phyloP scores from a whole-genome alignment of 176 grass and related monocot species.

The Dactylis glomerata region DNA sequence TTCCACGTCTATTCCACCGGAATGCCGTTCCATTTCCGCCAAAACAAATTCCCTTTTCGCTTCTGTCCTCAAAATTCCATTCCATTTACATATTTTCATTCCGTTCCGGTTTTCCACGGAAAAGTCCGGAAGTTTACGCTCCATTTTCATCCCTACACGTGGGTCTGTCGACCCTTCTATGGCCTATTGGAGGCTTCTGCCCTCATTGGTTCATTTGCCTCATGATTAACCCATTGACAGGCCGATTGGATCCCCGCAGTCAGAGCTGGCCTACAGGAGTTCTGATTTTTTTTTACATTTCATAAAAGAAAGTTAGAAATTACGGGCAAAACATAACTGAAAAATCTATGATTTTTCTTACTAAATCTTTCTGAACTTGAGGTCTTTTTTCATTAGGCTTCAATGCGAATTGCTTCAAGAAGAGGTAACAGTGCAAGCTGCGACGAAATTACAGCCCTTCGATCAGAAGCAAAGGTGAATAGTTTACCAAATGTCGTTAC shows the following conservation, averaged over 20 bases:
- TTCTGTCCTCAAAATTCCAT: no score
- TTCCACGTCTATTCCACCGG: no score
- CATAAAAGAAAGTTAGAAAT: slow-evolving; percentile 7
- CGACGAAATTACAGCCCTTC: slow-evolving; percentile 43
- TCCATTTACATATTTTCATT: no score
- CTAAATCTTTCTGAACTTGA: slow-evolving; percentile 32
- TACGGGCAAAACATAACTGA: not conserved
- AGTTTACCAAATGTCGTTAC: slow-evolving; percentile 33
- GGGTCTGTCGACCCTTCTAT: not conserved
- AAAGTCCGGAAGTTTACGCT: no score
- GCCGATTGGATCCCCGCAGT: not conserved
- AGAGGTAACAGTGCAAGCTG: slow-evolving; percentile 43
- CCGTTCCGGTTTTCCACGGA: no score
- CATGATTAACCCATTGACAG: not conserved
- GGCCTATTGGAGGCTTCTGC: not conserved
- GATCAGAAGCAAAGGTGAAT: slow-evolving; percentile 52
- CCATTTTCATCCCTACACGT: no score
- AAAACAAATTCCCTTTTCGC: no score
- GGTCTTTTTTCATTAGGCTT: slow-evolving; percentile 42
- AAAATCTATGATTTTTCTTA: slow-evolving; percentile 8
- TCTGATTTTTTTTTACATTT: not conserved
- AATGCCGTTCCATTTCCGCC: no score
- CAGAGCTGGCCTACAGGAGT: not conserved
- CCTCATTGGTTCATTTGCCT: not conserved
- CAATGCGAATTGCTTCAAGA: slow-evolving; percentile 49